These are phyloP conservation scores for Populus tremula DNA, from an alignment of 345 rosid species.

Conservation along the genomic window DNA sequence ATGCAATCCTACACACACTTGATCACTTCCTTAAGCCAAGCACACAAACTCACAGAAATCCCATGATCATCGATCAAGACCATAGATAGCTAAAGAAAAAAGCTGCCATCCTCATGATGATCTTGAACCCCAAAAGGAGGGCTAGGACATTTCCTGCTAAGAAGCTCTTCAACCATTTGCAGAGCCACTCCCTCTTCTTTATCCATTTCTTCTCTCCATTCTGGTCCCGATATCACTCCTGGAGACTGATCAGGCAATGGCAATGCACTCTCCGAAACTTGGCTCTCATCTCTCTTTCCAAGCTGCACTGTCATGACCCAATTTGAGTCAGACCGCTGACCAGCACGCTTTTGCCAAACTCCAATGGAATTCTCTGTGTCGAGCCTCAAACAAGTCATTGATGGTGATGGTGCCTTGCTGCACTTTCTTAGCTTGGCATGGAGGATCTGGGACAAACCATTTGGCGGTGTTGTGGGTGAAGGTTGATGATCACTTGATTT, in stretches of 20 bases:
- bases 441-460: constrained; percentile 48
- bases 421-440: constrained; percentile 59
- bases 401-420: constrained; percentile 64
- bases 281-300: constrained; percentile 24
- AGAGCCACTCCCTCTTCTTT: constrained; percentile 70
- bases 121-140: background rate
- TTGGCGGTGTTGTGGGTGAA: constrained; percentile 12
- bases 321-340: constrained; percentile 50
- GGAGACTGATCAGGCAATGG: background rate
- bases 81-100: background rate
- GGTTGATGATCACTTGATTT: background rate
- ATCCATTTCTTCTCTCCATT: constrained; percentile 35
- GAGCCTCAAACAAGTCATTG: constrained; percentile 74
- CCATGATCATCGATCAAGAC: background rate
- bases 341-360: constrained; percentile 81
- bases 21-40: background rate
- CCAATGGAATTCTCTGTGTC: constrained; percentile 73
- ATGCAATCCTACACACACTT: background rate
- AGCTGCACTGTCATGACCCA: constrained; percentile 83
- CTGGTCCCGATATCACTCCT: background rate
- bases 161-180: constrained; percentile 97
- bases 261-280: constrained; percentile 1
- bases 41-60: background rate
- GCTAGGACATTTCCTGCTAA: constrained; percentile 53
- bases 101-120: background rate